Percentiles rank a stretch among this genome's conserved stretches.
phyloP scores from a whole-genome alignment of 2,329 filamentous ascomycete genomes.

The Microsporum canis region DNA sequence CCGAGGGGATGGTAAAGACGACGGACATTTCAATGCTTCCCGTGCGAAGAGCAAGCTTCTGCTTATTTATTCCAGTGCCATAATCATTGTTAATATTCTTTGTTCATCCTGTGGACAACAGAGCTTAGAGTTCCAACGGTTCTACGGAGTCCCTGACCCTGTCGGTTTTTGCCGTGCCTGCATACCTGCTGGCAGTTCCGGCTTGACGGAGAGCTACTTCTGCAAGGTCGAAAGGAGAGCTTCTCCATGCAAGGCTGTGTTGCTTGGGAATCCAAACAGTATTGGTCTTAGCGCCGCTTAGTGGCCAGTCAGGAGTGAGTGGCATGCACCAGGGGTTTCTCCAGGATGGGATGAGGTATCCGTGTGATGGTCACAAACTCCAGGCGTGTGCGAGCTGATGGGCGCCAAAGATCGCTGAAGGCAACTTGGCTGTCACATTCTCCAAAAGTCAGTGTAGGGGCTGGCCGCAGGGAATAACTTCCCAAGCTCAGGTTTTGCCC shows the following conservation, averaged over 20 bases:
- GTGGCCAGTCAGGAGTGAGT: not conserved
- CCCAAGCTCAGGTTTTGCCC: not conserved
- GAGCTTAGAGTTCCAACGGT: not conserved
- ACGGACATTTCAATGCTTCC: not conserved
- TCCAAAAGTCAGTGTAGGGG: not conserved
- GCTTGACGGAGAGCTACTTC: not conserved
- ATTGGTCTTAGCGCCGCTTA: conserved; percentile 1
- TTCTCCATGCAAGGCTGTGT: not conserved
- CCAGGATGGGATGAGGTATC: not conserved
- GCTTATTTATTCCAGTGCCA: not conserved
- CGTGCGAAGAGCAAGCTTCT: not conserved
- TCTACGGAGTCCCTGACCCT: not conserved
- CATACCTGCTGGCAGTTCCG: not conserved
- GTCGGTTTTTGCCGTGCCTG: not conserved
- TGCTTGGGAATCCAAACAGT: not conserved
- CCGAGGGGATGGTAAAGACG: not conserved
- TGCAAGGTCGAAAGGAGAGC: not conserved
- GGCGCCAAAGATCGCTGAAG: not conserved
- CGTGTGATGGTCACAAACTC: not conserved
- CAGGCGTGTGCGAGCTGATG: not conserved
- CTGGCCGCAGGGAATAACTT: not conserved
- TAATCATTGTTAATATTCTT: too few relatives aligned
- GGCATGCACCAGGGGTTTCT: not conserved
- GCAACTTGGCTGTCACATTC: not conserved
- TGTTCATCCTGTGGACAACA: not conserved